Percentiles rank a stretch among this genome's conserved stretches.
These are phyloP conservation scores for Fusarium haematococcum DNA, from an alignment of 2,329 filamentous ascomycete species.

Conservation along the genomic window DNA sequence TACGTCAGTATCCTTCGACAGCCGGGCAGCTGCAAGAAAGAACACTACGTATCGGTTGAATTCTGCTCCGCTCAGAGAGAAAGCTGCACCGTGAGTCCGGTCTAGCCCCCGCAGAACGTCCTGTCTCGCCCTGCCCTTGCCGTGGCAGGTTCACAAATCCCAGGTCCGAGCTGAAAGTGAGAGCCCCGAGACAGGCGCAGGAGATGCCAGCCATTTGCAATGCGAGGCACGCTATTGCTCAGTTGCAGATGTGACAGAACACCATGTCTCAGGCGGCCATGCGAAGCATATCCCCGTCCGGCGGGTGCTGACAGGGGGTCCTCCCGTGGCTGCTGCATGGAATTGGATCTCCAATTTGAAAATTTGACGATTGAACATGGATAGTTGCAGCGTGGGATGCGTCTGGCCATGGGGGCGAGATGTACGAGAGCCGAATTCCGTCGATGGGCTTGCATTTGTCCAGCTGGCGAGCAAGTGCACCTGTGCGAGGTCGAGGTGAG, in stretches of 20 bases:
- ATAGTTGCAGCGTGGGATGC: slow-evolving; percentile 20
- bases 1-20: neutral
- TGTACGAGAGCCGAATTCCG: neutral
- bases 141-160: neutral
- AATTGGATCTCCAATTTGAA: slow-evolving; percentile 21
- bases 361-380: slow-evolving; percentile 16
- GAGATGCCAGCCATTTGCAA: slow-evolving; percentile 29
- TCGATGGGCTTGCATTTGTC: neutral
- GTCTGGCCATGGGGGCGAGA: slow-evolving; percentile 4
- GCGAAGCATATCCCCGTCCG: slow-evolving; percentile 2
- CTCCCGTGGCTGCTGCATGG: slow-evolving; percentile 2
- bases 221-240: slow-evolving; percentile 27
- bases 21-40: neutral
- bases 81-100: neutral
- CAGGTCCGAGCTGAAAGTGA: neutral
- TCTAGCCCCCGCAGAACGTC: slow-evolving; percentile 5
- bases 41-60: neutral
- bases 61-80: neutral
- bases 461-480: neutral
- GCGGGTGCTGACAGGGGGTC: slow-evolving; percentile 13
- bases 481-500: neutral
- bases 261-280: slow-evolving; percentile 27
- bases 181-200: neutral
- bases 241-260: slow-evolving; percentile 9
- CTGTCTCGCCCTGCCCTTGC: slow-evolving; percentile 6